A percentile compares a stretch with the other conserved stretches of the same genome.
Evolutionary conservation across 768 basidiomycete genomes (phyloP).

Genomic region (Agrocybe praecox): DNA sequence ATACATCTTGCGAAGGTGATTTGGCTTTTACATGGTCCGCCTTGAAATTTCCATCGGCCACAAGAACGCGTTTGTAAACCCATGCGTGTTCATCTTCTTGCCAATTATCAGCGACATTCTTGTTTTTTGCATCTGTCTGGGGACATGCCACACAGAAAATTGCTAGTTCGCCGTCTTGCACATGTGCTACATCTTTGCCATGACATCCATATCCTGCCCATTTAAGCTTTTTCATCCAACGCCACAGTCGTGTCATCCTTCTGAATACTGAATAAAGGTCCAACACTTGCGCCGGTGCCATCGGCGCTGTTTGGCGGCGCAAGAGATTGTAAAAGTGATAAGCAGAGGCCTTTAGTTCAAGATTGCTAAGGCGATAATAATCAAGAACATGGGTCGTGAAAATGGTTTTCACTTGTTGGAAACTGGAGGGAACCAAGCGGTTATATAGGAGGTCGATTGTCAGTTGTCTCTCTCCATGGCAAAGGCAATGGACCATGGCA

Average conservation of each 20-base stretch:
- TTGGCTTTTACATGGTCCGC: conserved; percentile 17
- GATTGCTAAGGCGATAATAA: neutral
- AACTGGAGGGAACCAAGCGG: neutral
- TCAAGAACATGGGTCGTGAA: neutral
- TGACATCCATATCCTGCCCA: conserved; percentile 6
- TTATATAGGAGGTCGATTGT: neutral
- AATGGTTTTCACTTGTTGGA: neutral
- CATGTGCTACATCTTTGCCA: neutral
- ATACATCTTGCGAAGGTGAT: neutral
- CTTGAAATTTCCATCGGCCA: conserved; percentile 18
- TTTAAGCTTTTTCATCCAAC: conserved; percentile 13
- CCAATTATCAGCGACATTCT: neutral
- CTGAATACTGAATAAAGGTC: conserved; percentile 7
- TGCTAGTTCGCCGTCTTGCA: neutral
- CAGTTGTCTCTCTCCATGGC: neutral
- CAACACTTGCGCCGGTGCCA: neutral
- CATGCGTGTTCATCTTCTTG: neutral
- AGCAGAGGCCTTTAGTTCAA: conserved; percentile 4
- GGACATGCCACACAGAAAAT: neutral
- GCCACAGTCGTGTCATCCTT: conserved; percentile 5
- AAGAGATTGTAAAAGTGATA: conserved; percentile 6
- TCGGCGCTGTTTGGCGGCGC: neutral
- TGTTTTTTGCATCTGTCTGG: neutral
- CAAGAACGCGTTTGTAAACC: neutral
- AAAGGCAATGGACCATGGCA: neutral